Conservation (phyloP, 768 basidiomycete genomes). For the Amanita jacksonii region DNA sequence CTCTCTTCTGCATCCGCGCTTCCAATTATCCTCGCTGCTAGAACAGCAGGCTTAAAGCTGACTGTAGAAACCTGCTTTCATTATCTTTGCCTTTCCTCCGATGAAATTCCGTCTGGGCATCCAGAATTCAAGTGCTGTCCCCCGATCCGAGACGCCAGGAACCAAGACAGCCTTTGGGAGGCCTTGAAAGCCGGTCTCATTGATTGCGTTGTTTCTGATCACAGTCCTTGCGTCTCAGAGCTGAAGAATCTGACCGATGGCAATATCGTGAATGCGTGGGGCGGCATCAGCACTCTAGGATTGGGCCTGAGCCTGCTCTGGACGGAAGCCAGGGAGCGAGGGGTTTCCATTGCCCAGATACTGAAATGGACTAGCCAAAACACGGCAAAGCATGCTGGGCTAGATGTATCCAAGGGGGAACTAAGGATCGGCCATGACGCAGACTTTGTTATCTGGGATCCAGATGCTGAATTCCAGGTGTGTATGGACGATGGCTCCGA, state of each 20-base stretch:
- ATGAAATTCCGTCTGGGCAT: constrained; percentile 60
- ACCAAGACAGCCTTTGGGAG: constrained; percentile 71
- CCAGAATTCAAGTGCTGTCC: constrained; percentile 97
- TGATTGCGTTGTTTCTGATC: constrained; percentile 92
- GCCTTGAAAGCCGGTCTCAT: constrained; percentile 77
- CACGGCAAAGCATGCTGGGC: constrained; percentile 74
- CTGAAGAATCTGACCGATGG: constrained; percentile 74
- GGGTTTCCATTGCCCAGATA: constrained; percentile 49
- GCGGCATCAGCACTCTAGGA: constrained; percentile 87
- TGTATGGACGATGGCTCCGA: no score
- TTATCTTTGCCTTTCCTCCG: constrained; percentile 74
- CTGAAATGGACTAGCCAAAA: constrained; percentile 66
- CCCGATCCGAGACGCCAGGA: constrained; percentile 69
- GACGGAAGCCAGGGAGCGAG: constrained; percentile 67
- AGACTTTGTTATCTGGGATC: constrained; percentile 81
- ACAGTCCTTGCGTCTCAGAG: constrained; percentile 80
- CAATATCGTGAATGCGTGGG: constrained; percentile 88
- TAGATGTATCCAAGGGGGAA: constrained; percentile 61
- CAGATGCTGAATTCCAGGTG: constrained; percentile 31
- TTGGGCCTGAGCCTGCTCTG: constrained; percentile 83
- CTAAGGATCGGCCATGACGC: constrained; percentile 71
- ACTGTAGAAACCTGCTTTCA: constrained; percentile 98
- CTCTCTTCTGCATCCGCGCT: constrained; percentile 82
- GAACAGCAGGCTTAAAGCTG: constrained; percentile 51
- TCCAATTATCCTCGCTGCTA: constrained; percentile 64